Conservation (phyloP, 2,329 filamentous ascomycete genomes). For the Ceratocystis diversiconidia region DNA sequence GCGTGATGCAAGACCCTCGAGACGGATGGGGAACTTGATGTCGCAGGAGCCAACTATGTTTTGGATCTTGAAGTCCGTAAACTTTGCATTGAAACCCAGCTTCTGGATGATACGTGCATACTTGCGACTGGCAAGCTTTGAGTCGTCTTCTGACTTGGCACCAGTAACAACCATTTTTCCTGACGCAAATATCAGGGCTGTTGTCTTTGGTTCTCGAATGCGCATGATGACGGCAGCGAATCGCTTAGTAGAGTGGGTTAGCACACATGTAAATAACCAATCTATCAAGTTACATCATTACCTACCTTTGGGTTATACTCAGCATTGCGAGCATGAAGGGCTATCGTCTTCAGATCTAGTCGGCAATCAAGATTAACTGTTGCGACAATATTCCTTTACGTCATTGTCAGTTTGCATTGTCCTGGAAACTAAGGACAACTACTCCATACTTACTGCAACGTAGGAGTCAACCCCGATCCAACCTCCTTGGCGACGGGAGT, state of each 20-base stretch:
- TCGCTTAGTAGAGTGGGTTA: slow-evolving; percentile 46
- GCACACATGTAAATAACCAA: slow-evolving; percentile 19
- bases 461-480: slow-evolving; percentile 76
- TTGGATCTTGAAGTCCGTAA: slow-evolving; percentile 99
- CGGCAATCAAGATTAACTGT: slow-evolving; percentile 97
- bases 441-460: slow-evolving; percentile 78
- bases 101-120: slow-evolving; percentile 99
- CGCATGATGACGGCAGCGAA: slow-evolving; percentile 99
- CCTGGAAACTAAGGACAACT: slow-evolving; percentile 20
- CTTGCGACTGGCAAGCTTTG: slow-evolving; percentile 90
- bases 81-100: slow-evolving; percentile 98
- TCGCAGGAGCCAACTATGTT: slow-evolving; percentile 98
- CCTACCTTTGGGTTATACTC: slow-evolving; percentile 96
- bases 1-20: slow-evolving; percentile 87
- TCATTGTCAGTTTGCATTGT: slow-evolving; percentile 32
- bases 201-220: slow-evolving; percentile 97
- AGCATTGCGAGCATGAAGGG: slow-evolving; percentile 91
- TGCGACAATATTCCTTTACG: slow-evolving; percentile 87
- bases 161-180: slow-evolving; percentile 99
- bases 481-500: slow-evolving; percentile 72
- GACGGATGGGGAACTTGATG: slow-evolving; percentile 96
- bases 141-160: slow-evolving; percentile 95
- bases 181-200: slow-evolving; percentile 90
- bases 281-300: neutral
- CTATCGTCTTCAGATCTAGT: slow-evolving; percentile 96